Evolutionary conservation across 2,329 filamentous ascomycete species (phyloP), one percentile per base, ranked within the genome.

Genomic region (Talaromyces sp.): DNA sequence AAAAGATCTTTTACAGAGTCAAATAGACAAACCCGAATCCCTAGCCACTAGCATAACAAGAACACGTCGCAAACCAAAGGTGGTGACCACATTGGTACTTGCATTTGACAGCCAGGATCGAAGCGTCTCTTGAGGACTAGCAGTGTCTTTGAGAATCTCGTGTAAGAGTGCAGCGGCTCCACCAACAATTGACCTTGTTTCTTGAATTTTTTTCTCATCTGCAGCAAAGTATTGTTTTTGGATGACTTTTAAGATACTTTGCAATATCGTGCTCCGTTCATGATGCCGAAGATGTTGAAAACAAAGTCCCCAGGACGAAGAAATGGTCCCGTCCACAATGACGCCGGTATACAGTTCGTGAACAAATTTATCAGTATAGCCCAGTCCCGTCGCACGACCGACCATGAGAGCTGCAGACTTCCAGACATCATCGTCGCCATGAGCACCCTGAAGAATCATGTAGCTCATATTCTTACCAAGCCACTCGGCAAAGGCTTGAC

Each of bases 401-500:
- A 81, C 77, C 6, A 88, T 70, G 54, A 82, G 80, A 47, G 79
- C 76, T 31, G 78, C 67, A 53, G 73, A 76, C 59, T 77, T 69
- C 74, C 76, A 70, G 64, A 68, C 36, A 68, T 75, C 64, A 64
- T 69, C 54, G 69, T 77, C 69, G 13, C 71, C 65, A 5, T 74
- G 51, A 72, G 77, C 80, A 77, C 88, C 29, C 69, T 73, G 34
- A 74, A 73, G 74, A 38, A 73, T 75, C 70, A 84, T 76, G 19
- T 73, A 67, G 38, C 76, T 80, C 59, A 95, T 81, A 72, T 88
- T 91, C 15, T 76, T 77, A 1, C 88, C 90, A 45, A 97, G 76
- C 93, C 93, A 97, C 34, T 78, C 77, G 13, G 86, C 84, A 77
- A 91, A 96, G 19, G 83, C 75, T 29, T 80, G 81, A 3, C 89